A percentile compares a stretch with the other conserved stretches of the same genome.
phyloP scores from a whole-genome alignment of 1,139 yeast species.

The Debaryomyces nepalensis region DNA sequence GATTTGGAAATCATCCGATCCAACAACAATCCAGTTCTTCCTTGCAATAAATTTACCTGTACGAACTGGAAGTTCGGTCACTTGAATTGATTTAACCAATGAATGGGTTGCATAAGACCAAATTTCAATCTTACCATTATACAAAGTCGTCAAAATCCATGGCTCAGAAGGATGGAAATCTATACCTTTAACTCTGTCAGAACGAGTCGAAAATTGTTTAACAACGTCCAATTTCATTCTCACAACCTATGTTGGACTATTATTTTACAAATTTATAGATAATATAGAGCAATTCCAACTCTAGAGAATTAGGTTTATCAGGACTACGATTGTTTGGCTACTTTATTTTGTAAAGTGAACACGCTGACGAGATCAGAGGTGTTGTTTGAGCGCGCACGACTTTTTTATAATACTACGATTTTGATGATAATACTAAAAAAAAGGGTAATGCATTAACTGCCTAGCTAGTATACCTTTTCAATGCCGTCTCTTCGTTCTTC shows the following conservation, averaged over 20 bases:
- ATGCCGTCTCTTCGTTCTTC: conserved; percentile 40
- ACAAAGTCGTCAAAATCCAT: conserved; percentile 87
- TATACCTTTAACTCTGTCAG: conserved; percentile 96
- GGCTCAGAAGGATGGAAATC: conserved; percentile 98
- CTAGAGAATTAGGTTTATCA: conserved; percentile 10
- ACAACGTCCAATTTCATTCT: conserved; percentile 55
- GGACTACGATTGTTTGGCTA: conserved; percentile 10
- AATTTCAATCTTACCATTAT: conserved; percentile 85
- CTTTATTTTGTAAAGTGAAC: conserved; percentile 22
- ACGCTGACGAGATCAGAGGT: conserved; percentile 25
- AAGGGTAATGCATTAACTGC: background rate
- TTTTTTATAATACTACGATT: conserved; percentile 5
- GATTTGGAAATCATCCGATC: conserved; percentile 92
- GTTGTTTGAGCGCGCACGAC: conserved; percentile 10
- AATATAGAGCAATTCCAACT: conserved; percentile 12
- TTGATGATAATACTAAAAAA: background rate
- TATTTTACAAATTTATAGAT: conserved; percentile 7
- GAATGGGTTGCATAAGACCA: conserved; percentile 87
- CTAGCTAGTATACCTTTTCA: conserved; percentile 42
- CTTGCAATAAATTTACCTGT: conserved; percentile 95
- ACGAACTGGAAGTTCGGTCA: conserved; percentile 92
- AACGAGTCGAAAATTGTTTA: conserved; percentile 82
- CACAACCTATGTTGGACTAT: conserved; percentile 7
- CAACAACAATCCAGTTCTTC: conserved; percentile 96
- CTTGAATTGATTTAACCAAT: conserved; percentile 63